phyloP scores from a whole-genome alignment of 805 yeast species.

The Sungouiozyma intestinalis region DNA sequence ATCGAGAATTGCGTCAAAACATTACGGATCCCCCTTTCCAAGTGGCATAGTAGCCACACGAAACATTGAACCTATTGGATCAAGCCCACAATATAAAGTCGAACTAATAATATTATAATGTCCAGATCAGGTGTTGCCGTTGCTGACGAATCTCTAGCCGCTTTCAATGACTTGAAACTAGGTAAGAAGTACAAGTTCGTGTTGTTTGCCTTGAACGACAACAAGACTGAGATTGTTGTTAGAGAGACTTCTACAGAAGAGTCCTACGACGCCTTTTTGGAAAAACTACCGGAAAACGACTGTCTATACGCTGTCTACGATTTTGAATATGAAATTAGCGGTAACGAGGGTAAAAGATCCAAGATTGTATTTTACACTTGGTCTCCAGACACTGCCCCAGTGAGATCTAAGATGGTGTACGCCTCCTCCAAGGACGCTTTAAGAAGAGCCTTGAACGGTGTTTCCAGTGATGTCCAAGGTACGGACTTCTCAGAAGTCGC shows the following conservation, averaged over 20 bases:
- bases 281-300: conserved; percentile 87
- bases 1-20: background rate
- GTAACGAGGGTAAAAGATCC: conserved; percentile 90
- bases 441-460: conserved; percentile 94
- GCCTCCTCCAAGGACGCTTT: conserved; percentile 97
- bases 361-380: conserved; percentile 68
- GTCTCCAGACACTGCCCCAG: conserved; percentile 97
- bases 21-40: background rate
- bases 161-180: conserved; percentile 92
- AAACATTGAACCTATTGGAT: background rate
- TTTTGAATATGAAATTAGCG: conserved; percentile 84
- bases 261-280: conserved; percentile 79
- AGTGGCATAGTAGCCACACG: background rate
- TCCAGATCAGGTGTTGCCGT: conserved; percentile 56
- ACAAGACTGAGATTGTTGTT: conserved; percentile 85
- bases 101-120: conserved; percentile 12
- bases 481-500: conserved; percentile 97
- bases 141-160: conserved; percentile 82
- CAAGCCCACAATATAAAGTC: background rate
- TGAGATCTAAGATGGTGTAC: conserved; percentile 94
- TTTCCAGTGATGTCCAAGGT: conserved; percentile 91
- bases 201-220: conserved; percentile 69
- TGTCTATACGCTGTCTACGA: conserved; percentile 95
- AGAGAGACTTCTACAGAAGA: conserved; percentile 66
- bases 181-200: conserved; percentile 83